phyloP scores from a whole-genome alignment of 305 asterid genomes.

The Caryopteris hybrid region DNA sequence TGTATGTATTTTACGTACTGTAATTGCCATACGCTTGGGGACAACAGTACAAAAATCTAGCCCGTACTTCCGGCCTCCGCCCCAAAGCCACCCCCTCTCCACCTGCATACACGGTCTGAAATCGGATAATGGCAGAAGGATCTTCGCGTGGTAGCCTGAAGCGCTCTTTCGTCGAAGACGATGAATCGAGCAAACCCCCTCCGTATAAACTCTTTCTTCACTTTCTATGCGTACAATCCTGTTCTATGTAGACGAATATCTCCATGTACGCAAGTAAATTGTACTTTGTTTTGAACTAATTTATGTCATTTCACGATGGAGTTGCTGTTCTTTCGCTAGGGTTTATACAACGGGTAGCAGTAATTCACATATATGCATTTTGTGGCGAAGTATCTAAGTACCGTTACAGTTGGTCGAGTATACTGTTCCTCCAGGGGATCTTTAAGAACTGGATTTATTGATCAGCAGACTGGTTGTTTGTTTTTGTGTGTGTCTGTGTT shows the following conservation, averaged over 20 bases:
- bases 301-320: constrained; percentile 3
- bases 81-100: not conserved
- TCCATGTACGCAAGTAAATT: not conserved
- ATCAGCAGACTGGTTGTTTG: constrained; percentile 3
- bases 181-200: constrained; percentile 43
- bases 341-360: constrained; percentile 6
- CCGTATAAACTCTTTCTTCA: constrained; percentile 31
- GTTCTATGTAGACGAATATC: not conserved
- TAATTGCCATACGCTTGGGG: not conserved
- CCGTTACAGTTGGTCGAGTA: not conserved
- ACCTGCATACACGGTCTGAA: not conserved
- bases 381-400: not conserved
- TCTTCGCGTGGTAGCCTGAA: constrained; percentile 47
- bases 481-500: too few relatives aligned
- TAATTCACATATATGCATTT: not conserved
- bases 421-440: not conserved
- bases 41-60: not conserved
- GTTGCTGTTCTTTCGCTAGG: constrained; percentile 20
- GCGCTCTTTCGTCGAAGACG: constrained; percentile 64
- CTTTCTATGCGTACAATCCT: not conserved
- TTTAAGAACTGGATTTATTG: constrained; percentile 8
- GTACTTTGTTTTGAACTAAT: not conserved
- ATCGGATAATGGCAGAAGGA: constrained; percentile 48
- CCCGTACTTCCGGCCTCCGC: not conserved
- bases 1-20: too few relatives aligned